Percentiles rank a stretch among this genome's conserved stretches.
Conservation (phyloP, 768 basidiomycete genomes). For the Tephrocybe sp. region DNA sequence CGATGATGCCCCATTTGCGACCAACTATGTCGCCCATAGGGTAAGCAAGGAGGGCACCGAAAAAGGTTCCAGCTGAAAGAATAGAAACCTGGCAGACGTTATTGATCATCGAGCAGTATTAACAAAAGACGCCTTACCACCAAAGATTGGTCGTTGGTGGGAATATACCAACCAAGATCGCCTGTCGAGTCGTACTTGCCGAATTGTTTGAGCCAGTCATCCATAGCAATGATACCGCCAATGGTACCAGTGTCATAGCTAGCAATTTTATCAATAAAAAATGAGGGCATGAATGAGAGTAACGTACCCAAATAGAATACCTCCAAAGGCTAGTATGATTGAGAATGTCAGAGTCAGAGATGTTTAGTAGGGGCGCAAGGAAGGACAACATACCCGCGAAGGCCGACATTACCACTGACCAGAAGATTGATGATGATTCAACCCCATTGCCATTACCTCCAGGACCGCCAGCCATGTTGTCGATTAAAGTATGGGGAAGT, state of each 20-base stretch:
- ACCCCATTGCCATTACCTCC: conserved; percentile 31
- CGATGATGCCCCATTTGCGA: conserved; percentile 51
- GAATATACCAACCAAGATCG: conserved; percentile 40
- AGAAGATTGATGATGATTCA: conserved; percentile 25
- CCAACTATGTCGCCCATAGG: conserved; percentile 51
- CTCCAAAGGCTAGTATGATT: conserved; percentile 36
- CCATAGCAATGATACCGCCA: conserved; percentile 70
- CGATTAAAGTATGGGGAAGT: conserved; percentile 1
- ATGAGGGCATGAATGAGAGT: too few relatives aligned
- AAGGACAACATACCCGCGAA: conserved; percentile 35
- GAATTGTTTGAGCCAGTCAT: conserved; percentile 52
- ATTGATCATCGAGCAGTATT: neutral
- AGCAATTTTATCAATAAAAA: too few relatives aligned
- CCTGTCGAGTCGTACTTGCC: conserved; percentile 27
- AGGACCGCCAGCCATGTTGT: conserved; percentile 30
- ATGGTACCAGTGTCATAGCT: conserved; percentile 87
- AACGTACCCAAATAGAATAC: conserved; percentile 50
- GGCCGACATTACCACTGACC: conserved; percentile 37
- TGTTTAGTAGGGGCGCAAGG: conserved; percentile 5
- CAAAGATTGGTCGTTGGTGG: conserved; percentile 37
- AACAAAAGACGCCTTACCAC: conserved; percentile 21
- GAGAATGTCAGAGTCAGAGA: neutral
- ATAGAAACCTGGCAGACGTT: conserved; percentile 42
- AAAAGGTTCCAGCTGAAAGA: conserved; percentile 87
- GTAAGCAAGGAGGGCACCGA: conserved; percentile 57